Conservation (phyloP, 805 yeast genomes). For the Pichia paraexigua region DNA sequence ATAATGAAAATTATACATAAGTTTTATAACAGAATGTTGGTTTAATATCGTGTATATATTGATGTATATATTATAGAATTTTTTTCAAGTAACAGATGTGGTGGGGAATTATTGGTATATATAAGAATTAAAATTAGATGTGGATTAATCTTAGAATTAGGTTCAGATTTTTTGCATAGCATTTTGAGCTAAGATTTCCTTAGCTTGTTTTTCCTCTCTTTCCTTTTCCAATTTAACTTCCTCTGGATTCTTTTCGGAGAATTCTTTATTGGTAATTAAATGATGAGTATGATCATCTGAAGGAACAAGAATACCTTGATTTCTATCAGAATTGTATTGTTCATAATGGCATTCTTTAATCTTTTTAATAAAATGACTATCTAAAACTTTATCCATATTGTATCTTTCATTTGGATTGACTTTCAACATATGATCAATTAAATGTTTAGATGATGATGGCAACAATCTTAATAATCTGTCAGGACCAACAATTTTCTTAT, state of each 20-base stretch:
- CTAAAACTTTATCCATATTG: constrained; percentile 45
- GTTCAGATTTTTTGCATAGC: not conserved
- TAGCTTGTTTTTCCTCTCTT: constrained; percentile 6
- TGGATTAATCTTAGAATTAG: too few relatives aligned
- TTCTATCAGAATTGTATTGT: constrained; percentile 16
- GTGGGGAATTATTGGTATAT: not conserved
- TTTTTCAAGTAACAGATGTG: not conserved
- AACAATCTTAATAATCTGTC: constrained; percentile 61
- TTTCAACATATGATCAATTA: constrained; percentile 59
- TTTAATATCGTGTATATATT: too few relatives aligned
- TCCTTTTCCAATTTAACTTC: constrained; percentile 18
- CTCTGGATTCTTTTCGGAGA: constrained; percentile 34
- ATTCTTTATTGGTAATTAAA: constrained; percentile 58
- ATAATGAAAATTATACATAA: not conserved
- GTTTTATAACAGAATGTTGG: not conserved
- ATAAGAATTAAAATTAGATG: too few relatives aligned
- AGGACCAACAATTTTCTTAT: constrained; percentile 44
- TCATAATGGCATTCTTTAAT: constrained; percentile 47
- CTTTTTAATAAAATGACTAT: constrained; percentile 48
- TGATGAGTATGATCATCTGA: constrained; percentile 52
- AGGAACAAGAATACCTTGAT: constrained; percentile 15
- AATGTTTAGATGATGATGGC: constrained; percentile 55
- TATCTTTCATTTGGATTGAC: constrained; percentile 53
- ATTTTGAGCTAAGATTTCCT: constrained; percentile 2
- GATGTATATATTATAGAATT: not conserved